Percentiles rank a stretch among this genome's conserved stretches.
phyloP scores from a whole-genome alignment of 495 filamentous ascomycete species.

The Penicillium maclennaniae region DNA sequence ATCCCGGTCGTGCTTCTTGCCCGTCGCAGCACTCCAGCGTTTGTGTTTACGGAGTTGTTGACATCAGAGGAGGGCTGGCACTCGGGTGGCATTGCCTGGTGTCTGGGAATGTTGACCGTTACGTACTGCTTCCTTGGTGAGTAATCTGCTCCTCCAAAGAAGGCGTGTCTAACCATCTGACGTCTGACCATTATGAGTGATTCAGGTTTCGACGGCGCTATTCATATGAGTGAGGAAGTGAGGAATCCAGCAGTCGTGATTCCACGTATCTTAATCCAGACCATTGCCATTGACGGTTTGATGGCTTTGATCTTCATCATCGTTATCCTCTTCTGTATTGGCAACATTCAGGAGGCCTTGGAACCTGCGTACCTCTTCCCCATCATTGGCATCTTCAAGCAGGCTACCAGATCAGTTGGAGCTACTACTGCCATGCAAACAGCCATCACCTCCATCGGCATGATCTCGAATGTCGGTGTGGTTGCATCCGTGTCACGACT shows the following conservation, averaged over 20 bases:
- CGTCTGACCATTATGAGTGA: not conserved
- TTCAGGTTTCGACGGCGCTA: slow-evolving; percentile 25
- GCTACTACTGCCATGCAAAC: slow-evolving; percentile 26
- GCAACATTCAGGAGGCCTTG: slow-evolving; percentile 31
- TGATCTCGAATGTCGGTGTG: slow-evolving; percentile 19
- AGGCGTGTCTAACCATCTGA: not conserved
- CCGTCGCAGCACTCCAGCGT: slow-evolving; percentile 34
- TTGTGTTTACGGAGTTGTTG: slow-evolving; percentile 40
- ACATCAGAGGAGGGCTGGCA: slow-evolving; percentile 30
- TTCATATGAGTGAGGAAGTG: slow-evolving; percentile 39
- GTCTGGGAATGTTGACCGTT: slow-evolving; percentile 33
- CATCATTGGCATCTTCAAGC: slow-evolving; percentile 28
- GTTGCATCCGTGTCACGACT: slow-evolving; percentile 48
- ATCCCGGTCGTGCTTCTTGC: slow-evolving; percentile 42
- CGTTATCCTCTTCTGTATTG: slow-evolving; percentile 36
- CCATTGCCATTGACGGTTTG: slow-evolving; percentile 33
- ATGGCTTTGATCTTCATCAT: slow-evolving; percentile 37
- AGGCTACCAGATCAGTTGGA: slow-evolving; percentile 18
- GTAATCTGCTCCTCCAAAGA: not conserved
- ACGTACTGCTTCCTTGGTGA: slow-evolving; percentile 28
- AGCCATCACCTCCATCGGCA: slow-evolving; percentile 17
- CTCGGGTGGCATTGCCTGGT: slow-evolving; percentile 37
- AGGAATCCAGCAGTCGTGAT: slow-evolving; percentile 33
- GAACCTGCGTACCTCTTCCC: slow-evolving; percentile 21
- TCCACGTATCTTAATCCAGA: slow-evolving; percentile 29